Base-by-base conservation (phyloP, 306 rosid genomes). In the Betula pendula region DNA sequence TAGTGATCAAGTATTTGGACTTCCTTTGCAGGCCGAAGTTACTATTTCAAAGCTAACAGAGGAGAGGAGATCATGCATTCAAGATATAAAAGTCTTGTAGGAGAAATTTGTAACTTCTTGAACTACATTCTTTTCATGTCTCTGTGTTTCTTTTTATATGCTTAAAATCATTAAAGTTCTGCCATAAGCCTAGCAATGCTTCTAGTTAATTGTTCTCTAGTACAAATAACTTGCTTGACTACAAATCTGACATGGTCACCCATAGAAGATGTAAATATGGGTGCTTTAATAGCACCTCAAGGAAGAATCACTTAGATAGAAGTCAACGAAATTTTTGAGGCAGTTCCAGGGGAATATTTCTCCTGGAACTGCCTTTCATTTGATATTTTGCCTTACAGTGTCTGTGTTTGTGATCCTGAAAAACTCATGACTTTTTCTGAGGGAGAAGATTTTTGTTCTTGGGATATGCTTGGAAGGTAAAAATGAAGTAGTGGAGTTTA, bases 11-110 rank as follows among this genome's bases (percentile, higher is more conserved):
- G 42, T 76, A 49, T 79, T 75, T 44, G 74, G 49, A 12, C 66
- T 72, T 78, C 71, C 62, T 84, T 84, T 81, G 79, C 87, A 90
- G 97, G 89, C 97, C 68, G 90, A 84, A 77, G 74, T 42, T 40
- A 89, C 88, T 75, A 86, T 92, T 80, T 90, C 85, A 20, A 84
- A 83, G 82, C 86, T 92, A 81, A 85, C 85, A 62, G 90, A 84
- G 82, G 94, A 90, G 88, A 85, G 92, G 88, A 87, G 79, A 80
- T 82, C 79, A 77, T 83, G 85, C 84, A 83, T 76, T 65, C 85
- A 80, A 79, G 96, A 87, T 82, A 65, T 87, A 42, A 87, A 77
- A 75, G 44, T 77, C 68, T 81, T 92, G 79, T 85, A 82, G 70
- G 90, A 86, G 74, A n/a, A 89, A 79, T 56, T 87, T 62, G 97